A percentile compares a stretch with the other conserved stretches of the same genome.
Conservation (phyloP, 805 yeast species). For the Teunomyces stri region DNA sequence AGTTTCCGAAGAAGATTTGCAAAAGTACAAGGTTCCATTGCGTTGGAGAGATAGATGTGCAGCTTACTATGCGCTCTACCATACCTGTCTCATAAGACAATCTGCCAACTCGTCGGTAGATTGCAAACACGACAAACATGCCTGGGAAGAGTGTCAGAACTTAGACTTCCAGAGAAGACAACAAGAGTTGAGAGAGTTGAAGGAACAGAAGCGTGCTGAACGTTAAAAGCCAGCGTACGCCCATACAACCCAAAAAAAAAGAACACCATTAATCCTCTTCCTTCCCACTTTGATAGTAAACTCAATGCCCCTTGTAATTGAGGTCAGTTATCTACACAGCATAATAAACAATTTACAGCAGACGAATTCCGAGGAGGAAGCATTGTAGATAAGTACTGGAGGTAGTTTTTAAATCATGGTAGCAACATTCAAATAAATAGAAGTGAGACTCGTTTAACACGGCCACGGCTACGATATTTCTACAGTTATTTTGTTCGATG, state of each 20-base stretch:
- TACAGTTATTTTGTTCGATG: background rate
- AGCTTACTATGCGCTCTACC: conserved; percentile 43
- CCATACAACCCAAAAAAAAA: background rate
- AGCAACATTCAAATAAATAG: too few relatives aligned
- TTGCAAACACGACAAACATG: conserved; percentile 76
- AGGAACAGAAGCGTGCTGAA: conserved; percentile 37
- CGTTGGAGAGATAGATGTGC: conserved; percentile 86
- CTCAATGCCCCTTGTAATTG: background rate
- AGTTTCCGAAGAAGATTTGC: conserved; percentile 85
- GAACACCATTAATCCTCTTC: too few relatives aligned
- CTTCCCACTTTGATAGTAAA: background rate
- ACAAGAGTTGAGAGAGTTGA: conserved; percentile 60
- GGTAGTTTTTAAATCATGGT: too few relatives aligned
- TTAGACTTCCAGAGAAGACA: conserved; percentile 79
- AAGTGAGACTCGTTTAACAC: too few relatives aligned
- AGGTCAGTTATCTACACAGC: background rate
- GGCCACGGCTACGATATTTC: too few relatives aligned
- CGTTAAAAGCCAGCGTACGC: background rate
- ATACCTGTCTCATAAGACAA: conserved; percentile 43
- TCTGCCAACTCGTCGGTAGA: conserved; percentile 44
- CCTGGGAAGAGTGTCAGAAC: conserved; percentile 83
- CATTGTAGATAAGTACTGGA: too few relatives aligned
- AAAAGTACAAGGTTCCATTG: conserved; percentile 71
- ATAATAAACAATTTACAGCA: background rate
- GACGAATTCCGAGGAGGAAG: background rate